phyloP scores from a whole-genome alignment of 345 rosid genomes.

The Syzygium oleosum region DNA sequence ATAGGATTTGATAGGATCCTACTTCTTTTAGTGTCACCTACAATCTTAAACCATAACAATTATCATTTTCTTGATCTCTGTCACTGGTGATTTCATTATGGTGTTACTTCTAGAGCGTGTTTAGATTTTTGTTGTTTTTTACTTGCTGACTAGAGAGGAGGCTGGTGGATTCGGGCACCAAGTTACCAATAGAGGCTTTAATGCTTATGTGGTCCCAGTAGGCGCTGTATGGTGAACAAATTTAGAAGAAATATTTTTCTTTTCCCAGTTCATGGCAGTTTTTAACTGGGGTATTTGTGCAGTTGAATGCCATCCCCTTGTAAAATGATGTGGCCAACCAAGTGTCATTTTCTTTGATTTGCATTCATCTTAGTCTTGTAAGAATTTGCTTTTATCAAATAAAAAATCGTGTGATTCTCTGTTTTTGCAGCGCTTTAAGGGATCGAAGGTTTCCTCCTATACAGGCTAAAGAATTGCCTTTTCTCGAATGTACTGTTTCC shows the following conservation, averaged over 20 bases:
- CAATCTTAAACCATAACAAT: not conserved
- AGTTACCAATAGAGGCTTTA: not conserved
- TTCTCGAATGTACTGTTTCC: conserved; percentile 88
- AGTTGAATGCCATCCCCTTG: not conserved
- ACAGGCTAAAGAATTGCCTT: conserved; percentile 86
- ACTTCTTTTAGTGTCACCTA: not conserved
- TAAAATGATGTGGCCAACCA: not conserved
- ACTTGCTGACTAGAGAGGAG: not conserved
- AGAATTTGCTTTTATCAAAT: not conserved
- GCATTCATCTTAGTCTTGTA: not conserved
- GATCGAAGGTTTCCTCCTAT: conserved; percentile 97
- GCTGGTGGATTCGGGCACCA: not conserved
- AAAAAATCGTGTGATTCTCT: not conserved
- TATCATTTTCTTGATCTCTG: not conserved
- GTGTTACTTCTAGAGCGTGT: not conserved
- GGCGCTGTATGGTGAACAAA: not conserved
- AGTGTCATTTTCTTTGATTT: not conserved
- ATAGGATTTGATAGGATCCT: not conserved
- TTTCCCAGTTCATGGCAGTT: not conserved
- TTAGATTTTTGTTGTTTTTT: not conserved
- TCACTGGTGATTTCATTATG: not conserved
- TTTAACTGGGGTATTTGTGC: not conserved
- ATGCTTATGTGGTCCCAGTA: not conserved
- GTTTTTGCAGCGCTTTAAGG: conserved; percentile 66
- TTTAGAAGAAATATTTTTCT: not conserved